Percentiles rank a stretch among this genome's conserved stretches.
These are phyloP conservation scores for Nothophytophthora sp. DNA, from an alignment of 352 stramenopile genomes.

Conservation along the genomic window DNA sequence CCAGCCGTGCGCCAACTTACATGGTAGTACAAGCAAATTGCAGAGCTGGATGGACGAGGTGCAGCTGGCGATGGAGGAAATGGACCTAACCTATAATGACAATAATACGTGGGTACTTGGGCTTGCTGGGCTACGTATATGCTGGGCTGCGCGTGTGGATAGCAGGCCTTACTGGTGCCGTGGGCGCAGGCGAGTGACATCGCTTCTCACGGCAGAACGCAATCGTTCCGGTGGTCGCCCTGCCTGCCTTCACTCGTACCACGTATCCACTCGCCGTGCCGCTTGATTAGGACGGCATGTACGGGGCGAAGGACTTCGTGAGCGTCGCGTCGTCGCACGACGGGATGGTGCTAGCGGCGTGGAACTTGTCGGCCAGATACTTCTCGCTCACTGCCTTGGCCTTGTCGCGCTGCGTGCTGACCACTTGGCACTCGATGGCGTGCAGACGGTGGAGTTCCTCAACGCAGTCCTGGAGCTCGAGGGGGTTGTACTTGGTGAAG, in stretches of 20 bases:
- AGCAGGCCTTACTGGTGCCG: too few relatives aligned
- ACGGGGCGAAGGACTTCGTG: constrained; percentile 50
- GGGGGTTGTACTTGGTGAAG: constrained; percentile 72
- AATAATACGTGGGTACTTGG: constrained; percentile 25
- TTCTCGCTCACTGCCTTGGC: constrained; percentile 86
- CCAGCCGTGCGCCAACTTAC: too few relatives aligned
- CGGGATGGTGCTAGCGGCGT: constrained; percentile 48
- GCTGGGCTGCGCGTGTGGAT: constrained; percentile 10
- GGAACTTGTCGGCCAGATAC: constrained; percentile 72
- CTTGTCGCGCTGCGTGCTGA: constrained; percentile 70
- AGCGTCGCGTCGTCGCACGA: constrained; percentile 44
- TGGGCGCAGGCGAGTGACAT: not conserved
- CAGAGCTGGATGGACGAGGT: too few relatives aligned
- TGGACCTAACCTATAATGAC: constrained; percentile 36
- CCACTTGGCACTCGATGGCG: constrained; percentile 55
- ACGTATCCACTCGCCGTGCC: constrained; percentile 2
- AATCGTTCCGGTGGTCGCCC: not conserved
- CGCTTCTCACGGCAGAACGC: not conserved
- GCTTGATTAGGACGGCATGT: constrained; percentile 22
- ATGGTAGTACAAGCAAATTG: too few relatives aligned
- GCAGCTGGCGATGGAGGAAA: too few relatives aligned
- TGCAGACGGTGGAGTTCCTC: constrained; percentile 68
- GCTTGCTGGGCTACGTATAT: constrained; percentile 21
- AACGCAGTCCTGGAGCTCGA: constrained; percentile 68
- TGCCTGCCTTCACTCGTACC: too few relatives aligned